Base-by-base conservation (phyloP, 2,329 filamentous ascomycete species). In the Stachybotrys elegans region DNA sequence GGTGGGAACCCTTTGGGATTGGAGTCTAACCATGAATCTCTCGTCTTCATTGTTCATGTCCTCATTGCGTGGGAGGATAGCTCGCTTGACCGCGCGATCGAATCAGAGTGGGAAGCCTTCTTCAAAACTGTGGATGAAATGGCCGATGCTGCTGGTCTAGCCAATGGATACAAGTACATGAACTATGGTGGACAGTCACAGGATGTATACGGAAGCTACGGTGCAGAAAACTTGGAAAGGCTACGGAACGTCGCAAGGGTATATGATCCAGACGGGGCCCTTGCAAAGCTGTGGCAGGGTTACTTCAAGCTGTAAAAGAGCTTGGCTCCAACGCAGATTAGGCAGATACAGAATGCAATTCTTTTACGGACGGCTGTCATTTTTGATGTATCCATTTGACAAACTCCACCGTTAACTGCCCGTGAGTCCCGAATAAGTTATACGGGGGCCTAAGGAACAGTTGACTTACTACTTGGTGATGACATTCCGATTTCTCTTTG, bases 161-260 rank as follows among this genome's bases (percentile, higher is more conserved):
- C 14, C 13, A 36, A 36, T 20, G 34, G 17, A 8, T 36, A 5
- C 34, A 36, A 36, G 34, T 36, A 36, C 17, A 36, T 36, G 34
- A 36, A 36, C n/a, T 36, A 36, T 20, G 34, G 34, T 5, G 34
- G 34, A 20, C 19, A 17, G 13, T 20, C 17, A 20, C 34, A 36
- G n/a, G 34, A 36, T 20, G 21, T 36, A 16, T 36, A 36, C 34
- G 34, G 34, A 20, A 36, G 34, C 17, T 36, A 36, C 34, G 34
- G 34, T 17, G 34, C 34, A 8, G 6, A 36, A 12, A 36, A 36
- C 21, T 11, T 5, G 5, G 34, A 13, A 5, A 16, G 34, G 13
- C 17, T 36, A 13, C 34, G 34, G 7, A 16, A 13, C 6, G 34
- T 36, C 6, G 34, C 34, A 17, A 17, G 21, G 34, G 21, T 19